Evolutionary conservation across 2,329 filamentous ascomycete species (phyloP).

Genomic region (Diaporthe destruens): DNA sequence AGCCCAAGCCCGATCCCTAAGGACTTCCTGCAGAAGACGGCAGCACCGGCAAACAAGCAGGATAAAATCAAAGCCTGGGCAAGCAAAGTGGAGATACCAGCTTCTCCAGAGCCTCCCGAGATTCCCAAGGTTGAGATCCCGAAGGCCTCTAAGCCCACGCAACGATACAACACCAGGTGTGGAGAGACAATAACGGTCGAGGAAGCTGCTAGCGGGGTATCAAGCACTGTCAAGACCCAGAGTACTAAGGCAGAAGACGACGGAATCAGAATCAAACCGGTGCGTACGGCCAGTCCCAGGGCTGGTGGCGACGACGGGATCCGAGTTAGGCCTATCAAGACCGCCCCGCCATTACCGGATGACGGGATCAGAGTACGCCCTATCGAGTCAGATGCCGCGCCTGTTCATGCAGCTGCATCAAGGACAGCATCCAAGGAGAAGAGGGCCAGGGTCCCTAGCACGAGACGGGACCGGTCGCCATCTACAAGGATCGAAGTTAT

Average conservation of each 20-base stretch:
- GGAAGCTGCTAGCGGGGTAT: slow-evolving; percentile 45
- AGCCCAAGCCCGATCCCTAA: slow-evolving; percentile 64
- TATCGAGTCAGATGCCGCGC: slow-evolving; percentile 43
- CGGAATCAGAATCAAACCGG: slow-evolving; percentile 56
- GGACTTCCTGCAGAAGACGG: slow-evolving; percentile 67
- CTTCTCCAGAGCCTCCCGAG: slow-evolving; percentile 54
- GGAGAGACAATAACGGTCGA: slow-evolving; percentile 54
- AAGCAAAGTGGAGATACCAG: slow-evolving; percentile 64
- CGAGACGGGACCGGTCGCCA: slow-evolving; percentile 42
- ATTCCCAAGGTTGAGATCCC: slow-evolving; percentile 51
- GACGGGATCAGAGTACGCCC: slow-evolving; percentile 54
- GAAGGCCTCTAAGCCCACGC: slow-evolving; percentile 41
- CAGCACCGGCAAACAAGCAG: slow-evolving; percentile 67
- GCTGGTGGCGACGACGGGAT: slow-evolving; percentile 51
- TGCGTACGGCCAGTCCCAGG: slow-evolving; percentile 48
- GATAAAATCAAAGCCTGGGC: slow-evolving; percentile 75
- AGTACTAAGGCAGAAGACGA: slow-evolving; percentile 45
- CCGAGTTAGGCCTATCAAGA: slow-evolving; percentile 47
- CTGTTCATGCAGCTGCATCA: slow-evolving; percentile 48
- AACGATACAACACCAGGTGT: slow-evolving; percentile 46
- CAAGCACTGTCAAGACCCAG: slow-evolving; percentile 41
- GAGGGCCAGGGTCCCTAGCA: slow-evolving; percentile 44
- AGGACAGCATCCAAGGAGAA: slow-evolving; percentile 47
- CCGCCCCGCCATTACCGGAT: slow-evolving; percentile 46
- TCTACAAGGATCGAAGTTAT: slow-evolving; percentile 49